Base-by-base conservation (phyloP, 768 basidiomycete species). In the Boletus sensibilis region DNA sequence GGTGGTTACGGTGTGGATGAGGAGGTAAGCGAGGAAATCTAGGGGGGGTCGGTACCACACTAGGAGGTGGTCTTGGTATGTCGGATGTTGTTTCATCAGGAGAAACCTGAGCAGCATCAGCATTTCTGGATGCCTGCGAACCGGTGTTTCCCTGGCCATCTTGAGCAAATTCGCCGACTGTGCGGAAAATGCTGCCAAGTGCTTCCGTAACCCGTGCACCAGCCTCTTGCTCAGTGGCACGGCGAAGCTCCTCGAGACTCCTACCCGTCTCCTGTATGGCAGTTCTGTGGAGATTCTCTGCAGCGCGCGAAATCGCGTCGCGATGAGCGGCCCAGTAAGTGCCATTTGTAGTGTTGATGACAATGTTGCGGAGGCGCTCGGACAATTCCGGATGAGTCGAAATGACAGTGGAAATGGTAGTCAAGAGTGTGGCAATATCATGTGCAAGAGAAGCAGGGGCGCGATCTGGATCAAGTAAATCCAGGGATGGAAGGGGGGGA, bases 281-380 rank as follows among this genome's bases (percentile, higher is more conserved):
- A 44, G 74, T 74, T 51, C 79, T 81, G 16, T 80, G 76, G 9
- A 87, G 63, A 35, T 80, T 76, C 34, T 80, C 78, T 4, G 83
- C 84, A 20, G 84, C 82, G 21, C 81, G 80, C 9, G 83, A 79
- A 42, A 90, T 69, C 3, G 80, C 74, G 10, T 81, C 80, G 46
- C 85, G 81, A 63, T 90, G 87, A 29, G 78, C 69, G 35, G 74
- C 69, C 88, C 87, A 92, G 66, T 92, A 92, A 10, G 79, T 75
- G 23, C 88, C 90, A 49, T 75, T 82, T 6, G 78, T 75, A 5
- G 85, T 75, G 60, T 91, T 88, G 48, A 75, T 74, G 43, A 84
- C 68, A 34, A 92, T 81, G 64, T 81, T 85, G 54, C 82, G 84
- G 53, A 92, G 67, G 42, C 79, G 80, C 53, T 88, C 85, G 4